Evolutionary conservation across 192 early-diverging fungal genomes (phyloP).

Genomic region (Coemansia sp.): DNA sequence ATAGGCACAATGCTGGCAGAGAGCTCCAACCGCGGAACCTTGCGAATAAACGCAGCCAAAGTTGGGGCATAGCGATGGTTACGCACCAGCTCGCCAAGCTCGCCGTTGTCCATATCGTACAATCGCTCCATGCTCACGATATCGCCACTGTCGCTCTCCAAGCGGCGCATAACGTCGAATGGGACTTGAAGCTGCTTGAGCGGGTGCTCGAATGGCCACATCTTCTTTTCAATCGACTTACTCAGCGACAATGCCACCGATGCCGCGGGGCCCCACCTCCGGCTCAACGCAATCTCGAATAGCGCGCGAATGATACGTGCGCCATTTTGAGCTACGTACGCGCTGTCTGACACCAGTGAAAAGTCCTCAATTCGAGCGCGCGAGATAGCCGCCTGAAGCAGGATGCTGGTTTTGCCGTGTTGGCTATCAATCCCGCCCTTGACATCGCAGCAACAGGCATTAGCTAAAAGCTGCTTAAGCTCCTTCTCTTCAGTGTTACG

Average conservation of each 20-base stretch:
- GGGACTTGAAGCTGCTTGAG: constrained; percentile 79
- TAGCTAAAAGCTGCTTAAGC: constrained; percentile 66
- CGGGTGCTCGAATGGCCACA: constrained; percentile 94
- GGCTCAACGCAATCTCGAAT: constrained; percentile 91
- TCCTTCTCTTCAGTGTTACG: constrained; percentile 88
- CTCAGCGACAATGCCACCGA: constrained; percentile 78
- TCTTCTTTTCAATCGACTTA: constrained; percentile 80
- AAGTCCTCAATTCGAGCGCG: constrained; percentile 83
- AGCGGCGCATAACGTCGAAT: constrained; percentile 67
- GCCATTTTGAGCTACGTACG: constrained; percentile 94
- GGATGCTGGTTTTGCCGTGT: constrained; percentile 91
- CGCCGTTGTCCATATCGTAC: constrained; percentile 80
- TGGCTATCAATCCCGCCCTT: constrained; percentile 81
- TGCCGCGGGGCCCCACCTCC: constrained; percentile 87
- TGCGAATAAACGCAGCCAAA: constrained; percentile 71
- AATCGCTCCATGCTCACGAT: constrained; percentile 62
- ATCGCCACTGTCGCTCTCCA: constrained; percentile 43
- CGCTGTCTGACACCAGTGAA: constrained; percentile 89
- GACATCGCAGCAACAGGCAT: constrained; percentile 81
- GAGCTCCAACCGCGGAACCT: constrained; percentile 84
- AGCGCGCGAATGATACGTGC: constrained; percentile 91
- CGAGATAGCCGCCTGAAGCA: constrained; percentile 88
- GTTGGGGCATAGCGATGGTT: constrained; percentile 77
- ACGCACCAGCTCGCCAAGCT: constrained; percentile 85
- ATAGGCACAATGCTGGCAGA: constrained; percentile 87